A percentile compares a stretch with the other conserved stretches of the same genome.
These are phyloP conservation scores for Nakaseomyces glabratus DNA, from an alignment of 1,139 yeast genomes.

Conservation along the genomic window DNA sequence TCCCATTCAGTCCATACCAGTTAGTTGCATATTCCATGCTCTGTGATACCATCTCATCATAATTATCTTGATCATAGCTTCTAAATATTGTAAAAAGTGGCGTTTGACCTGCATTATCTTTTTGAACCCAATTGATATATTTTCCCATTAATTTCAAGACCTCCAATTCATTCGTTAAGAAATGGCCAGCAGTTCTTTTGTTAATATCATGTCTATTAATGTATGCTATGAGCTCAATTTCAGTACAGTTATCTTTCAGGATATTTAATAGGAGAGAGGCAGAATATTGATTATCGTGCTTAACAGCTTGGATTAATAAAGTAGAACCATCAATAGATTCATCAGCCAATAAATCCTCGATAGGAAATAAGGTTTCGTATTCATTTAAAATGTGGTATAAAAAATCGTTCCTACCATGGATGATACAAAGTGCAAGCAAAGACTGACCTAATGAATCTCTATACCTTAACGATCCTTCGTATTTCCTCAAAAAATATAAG, in stretches of 20 bases:
- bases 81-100: conserved; percentile 71
- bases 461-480: conserved; percentile 31
- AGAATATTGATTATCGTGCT: conserved; percentile 43
- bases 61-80: conserved; percentile 70
- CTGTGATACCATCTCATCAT: conserved; percentile 40
- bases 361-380: conserved; percentile 42
- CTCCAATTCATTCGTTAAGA: conserved; percentile 50
- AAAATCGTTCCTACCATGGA: conserved; percentile 36
- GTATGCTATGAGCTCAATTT: conserved; percentile 41
- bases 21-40: conserved; percentile 41
- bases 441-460: conserved; percentile 63
- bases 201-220: conserved; percentile 43
- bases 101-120: conserved; percentile 64
- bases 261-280: conserved; percentile 42
- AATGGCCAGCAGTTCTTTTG: conserved; percentile 61
- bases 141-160: conserved; percentile 49
- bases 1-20: conserved; percentile 33
- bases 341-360: conserved; percentile 64
- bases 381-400: conserved; percentile 40
- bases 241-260: conserved; percentile 37
- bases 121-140: conserved; percentile 59
- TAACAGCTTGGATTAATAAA: conserved; percentile 52
- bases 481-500: conserved; percentile 18
- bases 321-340: conserved; percentile 45
- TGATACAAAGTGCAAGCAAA: conserved; percentile 46